Conservation (phyloP, 2,329 filamentous ascomycete species). For the Pseudocercospora cruenta region DNA sequence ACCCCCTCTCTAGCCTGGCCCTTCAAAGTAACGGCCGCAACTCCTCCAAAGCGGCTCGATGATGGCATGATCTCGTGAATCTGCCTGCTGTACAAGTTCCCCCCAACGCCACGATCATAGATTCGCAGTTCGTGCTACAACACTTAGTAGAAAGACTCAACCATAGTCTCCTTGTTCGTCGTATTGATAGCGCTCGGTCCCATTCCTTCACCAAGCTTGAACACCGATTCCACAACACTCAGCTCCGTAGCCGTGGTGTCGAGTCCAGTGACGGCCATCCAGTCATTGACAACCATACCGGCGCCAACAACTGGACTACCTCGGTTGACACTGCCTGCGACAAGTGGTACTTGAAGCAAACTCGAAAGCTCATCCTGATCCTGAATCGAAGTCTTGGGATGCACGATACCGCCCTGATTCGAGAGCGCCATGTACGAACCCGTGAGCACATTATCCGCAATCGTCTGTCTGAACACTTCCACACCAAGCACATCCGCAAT, state of each 20-base stretch:
- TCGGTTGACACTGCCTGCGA: conserved; percentile 91
- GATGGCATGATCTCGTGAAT: neutral
- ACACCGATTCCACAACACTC: conserved; percentile 94
- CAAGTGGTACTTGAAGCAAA: conserved; percentile 90
- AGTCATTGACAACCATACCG: conserved; percentile 96
- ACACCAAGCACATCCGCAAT: conserved; percentile 91
- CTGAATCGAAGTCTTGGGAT: conserved; percentile 94
- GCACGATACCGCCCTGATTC: conserved; percentile 95
- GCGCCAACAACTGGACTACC: conserved; percentile 94
- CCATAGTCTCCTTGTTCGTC: conserved; percentile 94
- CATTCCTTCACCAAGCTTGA: conserved; percentile 81
- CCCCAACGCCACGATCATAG: conserved; percentile 25
- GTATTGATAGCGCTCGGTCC: conserved; percentile 79
- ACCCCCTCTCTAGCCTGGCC: neutral
- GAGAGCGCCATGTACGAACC: conserved; percentile 95
- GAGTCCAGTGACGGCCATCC: conserved; percentile 92
- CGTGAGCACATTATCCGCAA: conserved; percentile 95
- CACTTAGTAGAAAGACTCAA: conserved; percentile 91
- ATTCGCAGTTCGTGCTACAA: neutral
- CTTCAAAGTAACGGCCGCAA: neutral
- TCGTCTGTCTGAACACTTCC: conserved; percentile 89
- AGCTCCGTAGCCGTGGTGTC: conserved; percentile 97
- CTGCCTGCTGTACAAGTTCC: neutral
- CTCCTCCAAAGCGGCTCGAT: too few relatives aligned
- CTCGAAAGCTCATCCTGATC: conserved; percentile 97